Base-by-base conservation (phyloP, 768 basidiomycete genomes). In the Pleurotus tuoliensis region DNA sequence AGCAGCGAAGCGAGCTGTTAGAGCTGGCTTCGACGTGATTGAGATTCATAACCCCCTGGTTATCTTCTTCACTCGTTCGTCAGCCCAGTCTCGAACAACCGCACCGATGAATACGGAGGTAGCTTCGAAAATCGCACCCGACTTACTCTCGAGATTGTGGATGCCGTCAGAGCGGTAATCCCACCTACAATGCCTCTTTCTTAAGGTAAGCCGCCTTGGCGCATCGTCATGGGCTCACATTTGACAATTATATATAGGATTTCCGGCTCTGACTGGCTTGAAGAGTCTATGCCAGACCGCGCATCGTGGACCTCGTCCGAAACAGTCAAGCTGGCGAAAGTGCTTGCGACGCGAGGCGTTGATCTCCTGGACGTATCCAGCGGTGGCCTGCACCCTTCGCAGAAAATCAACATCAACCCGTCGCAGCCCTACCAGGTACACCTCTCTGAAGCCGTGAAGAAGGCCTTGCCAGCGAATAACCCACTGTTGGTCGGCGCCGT, bases 221-320 rank as follows among this genome's bases (percentile, higher is more conserved):
- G n/a, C 6, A 6, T 20, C 16, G 13, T 30, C 5, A 2, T n/a
- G 18, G 8, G 39, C 18, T 22, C 51, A 37, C 47, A 39, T 11
- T 5, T 15, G 7, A 13, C 25, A 34, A 6, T 30, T 30, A 38
- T 12, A 11, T 55, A 71, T 44, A 83, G 84, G 18, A 69, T 92
- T 20, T 87, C 85, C 41, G 92, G 82, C 1, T 86, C 83, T 0
- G 92, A 92, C 57, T 89, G 89, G 85, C 71, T 88, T 6, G 83
- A 85, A 60, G 76, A 81, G 56, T 71, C 75, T 3, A 69, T 80
- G 1, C 81, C 83, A 0, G 70, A 86, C 56, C 82, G 87, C 59
- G 77, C 79, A 9, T 82, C 81, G 5, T 90, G 91, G 90, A 78
- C 80, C 12, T 59, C 80, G 1, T 82, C 87, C 65, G 90, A 92